Percentiles rank a stretch among this genome's conserved stretches.
These are phyloP conservation scores for Volvariella volvacea DNA, from an alignment of 1,284 basidiomycete genomes.

Conservation along the genomic window DNA sequence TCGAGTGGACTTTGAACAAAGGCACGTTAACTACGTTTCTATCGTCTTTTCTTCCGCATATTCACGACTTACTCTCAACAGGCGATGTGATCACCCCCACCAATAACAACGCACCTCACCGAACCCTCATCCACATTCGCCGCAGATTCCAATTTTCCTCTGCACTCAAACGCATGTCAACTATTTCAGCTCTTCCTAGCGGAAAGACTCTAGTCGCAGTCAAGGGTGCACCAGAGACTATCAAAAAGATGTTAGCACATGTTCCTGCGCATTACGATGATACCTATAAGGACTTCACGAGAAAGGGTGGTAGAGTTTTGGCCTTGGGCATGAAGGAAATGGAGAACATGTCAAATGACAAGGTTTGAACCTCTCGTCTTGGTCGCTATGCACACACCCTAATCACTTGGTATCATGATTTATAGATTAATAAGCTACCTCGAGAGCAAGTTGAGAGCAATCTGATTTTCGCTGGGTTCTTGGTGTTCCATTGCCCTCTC, in stretches of 20 bases:
- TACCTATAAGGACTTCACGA: constrained; percentile 89
- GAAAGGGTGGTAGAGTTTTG: constrained; percentile 86
- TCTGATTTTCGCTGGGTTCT: constrained; percentile 82
- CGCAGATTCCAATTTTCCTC: constrained; percentile 96
- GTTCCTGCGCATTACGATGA: constrained; percentile 83
- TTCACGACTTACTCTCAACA: constrained; percentile 14
- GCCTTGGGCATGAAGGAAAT: constrained; percentile 85
- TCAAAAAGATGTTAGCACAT: constrained; percentile 74
- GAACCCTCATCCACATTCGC: constrained; percentile 64
- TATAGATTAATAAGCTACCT: constrained; percentile 84
- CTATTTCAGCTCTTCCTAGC: constrained; percentile 66
- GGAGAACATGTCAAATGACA: constrained; percentile 57
- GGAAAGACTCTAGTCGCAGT: constrained; percentile 64
- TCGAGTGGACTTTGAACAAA: constrained; percentile 85
- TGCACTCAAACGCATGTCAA: constrained; percentile 93
- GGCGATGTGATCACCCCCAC: constrained; percentile 66
- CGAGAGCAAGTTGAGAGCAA: constrained; percentile 75
- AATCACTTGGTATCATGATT: too few species aligned
- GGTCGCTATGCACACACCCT: not conserved
- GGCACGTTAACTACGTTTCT: constrained; percentile 33
- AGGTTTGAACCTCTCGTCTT: constrained; percentile 34
- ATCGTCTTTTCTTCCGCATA: not conserved
- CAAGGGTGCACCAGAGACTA: constrained; percentile 94
- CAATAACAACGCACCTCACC: constrained; percentile 46
- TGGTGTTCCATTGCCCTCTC: constrained; percentile 95